Conservation (phyloP, 129 eudicot genomes). For the Flaveria robusta region DNA sequence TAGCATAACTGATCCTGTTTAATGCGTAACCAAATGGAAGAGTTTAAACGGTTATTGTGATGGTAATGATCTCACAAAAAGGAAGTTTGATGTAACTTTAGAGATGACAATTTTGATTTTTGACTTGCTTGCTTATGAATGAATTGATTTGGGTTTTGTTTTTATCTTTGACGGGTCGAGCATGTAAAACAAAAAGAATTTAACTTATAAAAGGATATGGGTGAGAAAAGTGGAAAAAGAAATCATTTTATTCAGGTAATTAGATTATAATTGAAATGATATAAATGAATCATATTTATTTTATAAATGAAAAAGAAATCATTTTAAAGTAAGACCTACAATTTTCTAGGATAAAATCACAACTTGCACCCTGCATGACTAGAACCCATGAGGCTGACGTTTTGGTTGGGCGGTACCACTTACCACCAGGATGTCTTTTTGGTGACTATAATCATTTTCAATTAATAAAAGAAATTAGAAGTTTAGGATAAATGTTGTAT, state of each 20-base stretch:
- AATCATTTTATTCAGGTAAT: neutral
- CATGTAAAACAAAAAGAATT: neutral
- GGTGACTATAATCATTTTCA: too few species aligned
- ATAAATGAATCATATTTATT: too few species aligned
- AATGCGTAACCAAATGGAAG: conserved; percentile 5
- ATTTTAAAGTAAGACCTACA: too few species aligned
- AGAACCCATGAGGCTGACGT: too few species aligned
- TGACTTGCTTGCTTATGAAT: neutral
- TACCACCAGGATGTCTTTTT: too few species aligned
- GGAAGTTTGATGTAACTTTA: neutral
- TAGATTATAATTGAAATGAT: neutral
- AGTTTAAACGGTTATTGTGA: neutral
- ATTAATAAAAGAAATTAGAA: too few species aligned
- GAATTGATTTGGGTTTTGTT: neutral
- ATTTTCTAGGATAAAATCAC: too few species aligned
- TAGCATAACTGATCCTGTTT: conserved; percentile 77
- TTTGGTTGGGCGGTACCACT: too few species aligned
- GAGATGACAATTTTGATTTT: neutral
- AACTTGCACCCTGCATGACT: too few species aligned
- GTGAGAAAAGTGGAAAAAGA: neutral
- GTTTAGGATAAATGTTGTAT: too few species aligned
- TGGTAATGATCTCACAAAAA: neutral
- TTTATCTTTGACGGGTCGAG: neutral
- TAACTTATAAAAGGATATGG: neutral
- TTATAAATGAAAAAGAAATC: too few species aligned